These are phyloP conservation scores for Penicillium palitans DNA, from an alignment of 2,329 filamentous ascomycete genomes.

Conservation along the genomic window DNA sequence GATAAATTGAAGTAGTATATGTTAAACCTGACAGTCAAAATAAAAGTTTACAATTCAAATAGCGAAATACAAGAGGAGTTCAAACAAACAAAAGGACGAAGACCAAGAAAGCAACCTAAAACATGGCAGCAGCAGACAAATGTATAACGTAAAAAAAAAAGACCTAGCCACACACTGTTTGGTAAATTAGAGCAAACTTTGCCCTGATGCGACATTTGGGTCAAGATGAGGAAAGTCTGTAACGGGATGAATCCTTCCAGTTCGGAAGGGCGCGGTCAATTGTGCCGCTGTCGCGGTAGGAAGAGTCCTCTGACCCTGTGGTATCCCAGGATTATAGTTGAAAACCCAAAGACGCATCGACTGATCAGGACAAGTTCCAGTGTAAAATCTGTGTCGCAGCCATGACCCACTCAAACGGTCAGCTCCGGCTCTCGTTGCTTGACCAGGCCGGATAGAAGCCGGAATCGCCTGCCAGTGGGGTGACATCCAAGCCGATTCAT, in stretches of 20 bases:
- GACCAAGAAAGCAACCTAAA: too few species aligned
- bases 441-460: background rate
- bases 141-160: background rate
- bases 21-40: background rate
- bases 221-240: background rate
- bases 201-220: background rate
- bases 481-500: background rate
- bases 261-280: background rate
- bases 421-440: background rate
- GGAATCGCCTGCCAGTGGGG: background rate
- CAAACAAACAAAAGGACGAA: background rate
- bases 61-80: background rate
- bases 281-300: background rate
- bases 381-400: slow-evolving; percentile 2
- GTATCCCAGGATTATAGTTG: background rate
- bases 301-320: background rate
- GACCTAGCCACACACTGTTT: background rate
- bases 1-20: background rate
- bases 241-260: background rate
- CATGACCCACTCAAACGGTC: background rate
- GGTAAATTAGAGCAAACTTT: background rate
- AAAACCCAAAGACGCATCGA: background rate
- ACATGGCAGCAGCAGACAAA: too few species aligned
- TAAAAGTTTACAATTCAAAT: too few species aligned
- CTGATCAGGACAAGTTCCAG: background rate